These are phyloP conservation scores for Leonotis leonurus DNA, from an alignment of 257 asterid genomes.

Conservation along the genomic window DNA sequence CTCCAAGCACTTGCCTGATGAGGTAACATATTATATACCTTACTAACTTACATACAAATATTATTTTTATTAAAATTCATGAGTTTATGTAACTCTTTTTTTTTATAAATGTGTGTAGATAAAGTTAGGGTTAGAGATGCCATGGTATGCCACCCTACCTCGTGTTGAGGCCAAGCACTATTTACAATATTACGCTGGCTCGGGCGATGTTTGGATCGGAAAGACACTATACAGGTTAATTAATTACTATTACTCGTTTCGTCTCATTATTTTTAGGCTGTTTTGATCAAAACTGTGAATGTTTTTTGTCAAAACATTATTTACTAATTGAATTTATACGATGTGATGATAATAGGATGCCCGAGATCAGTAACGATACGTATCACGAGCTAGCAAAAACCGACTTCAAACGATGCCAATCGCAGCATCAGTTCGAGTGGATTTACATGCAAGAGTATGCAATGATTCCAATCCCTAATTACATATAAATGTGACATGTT, in stretches of 20 bases:
- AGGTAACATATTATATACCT: constrained; percentile 13
- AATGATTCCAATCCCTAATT: neutral
- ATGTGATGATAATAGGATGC: constrained; percentile 27
- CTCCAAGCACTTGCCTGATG: constrained; percentile 38
- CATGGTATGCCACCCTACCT: constrained; percentile 40
- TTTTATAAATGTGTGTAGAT: constrained; percentile 3
- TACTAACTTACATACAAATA: neutral
- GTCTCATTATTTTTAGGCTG: too few relatives aligned
- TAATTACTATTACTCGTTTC: too few relatives aligned
- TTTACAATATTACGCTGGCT: constrained; percentile 25
- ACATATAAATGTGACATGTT: neutral
- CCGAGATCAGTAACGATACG: constrained; percentile 33
- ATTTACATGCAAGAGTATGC: constrained; percentile 15
- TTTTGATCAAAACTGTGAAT: too few relatives aligned
- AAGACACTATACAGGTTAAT: constrained; percentile 28
- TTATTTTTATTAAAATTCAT: too few relatives aligned
- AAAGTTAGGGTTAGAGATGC: constrained; percentile 25
- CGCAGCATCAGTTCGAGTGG: constrained; percentile 50
- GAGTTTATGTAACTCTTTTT: too few relatives aligned
- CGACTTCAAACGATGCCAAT: constrained; percentile 47
- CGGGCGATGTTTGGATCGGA: constrained; percentile 31
- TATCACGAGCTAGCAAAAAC: constrained; percentile 34
- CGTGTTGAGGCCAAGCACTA: constrained; percentile 30
- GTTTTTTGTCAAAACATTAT: too few relatives aligned
- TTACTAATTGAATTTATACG: too few relatives aligned